Base-by-base conservation (phyloP, 192 early-diverging fungal genomes). In the Fimicolochytrium jonesii region DNA sequence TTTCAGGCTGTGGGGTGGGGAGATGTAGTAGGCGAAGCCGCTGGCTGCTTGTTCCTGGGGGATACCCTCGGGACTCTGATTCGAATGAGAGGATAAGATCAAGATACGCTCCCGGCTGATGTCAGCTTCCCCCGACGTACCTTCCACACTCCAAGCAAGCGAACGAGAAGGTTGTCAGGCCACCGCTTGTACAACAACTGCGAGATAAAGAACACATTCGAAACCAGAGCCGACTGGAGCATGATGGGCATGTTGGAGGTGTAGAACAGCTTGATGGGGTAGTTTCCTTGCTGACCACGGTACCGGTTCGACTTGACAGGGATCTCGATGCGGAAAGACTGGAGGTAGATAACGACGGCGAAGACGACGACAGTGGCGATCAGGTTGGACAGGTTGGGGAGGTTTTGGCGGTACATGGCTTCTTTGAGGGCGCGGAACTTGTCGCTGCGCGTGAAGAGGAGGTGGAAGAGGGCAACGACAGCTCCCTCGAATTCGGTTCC, bases 231-330 rank as follows among this genome's bases (percentile, higher is more conserved):
- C 30, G 94, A 97, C 78, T 97, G 95, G 57, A 97, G 88, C 97
- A 99, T 98, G 71, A 99, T 97, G 48, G 97, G 93, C 97, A 99
- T 98, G 83, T 98, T 99, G 66, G 94, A 97, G 33, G 97, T 99
- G 85, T 99, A 99, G 79, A 99, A 98, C 42, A 99, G 81, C 86
- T 99, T 99, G 87, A 99, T 86, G 51, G 97, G 97, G 82, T 95
- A 99, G 59, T 93, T 85, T 26, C 95, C 94, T 67, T 92, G 91
- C 75, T 99, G 97, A 43, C 97, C 97, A 76, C 95, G 93, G 78
- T 90, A 85, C 42, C 87, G 79, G 59, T 88, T 91, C 25, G 95
- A 97, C 76, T 95, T 98, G 74, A 99, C 89, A 33, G 97, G 95
- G 56, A 99, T 91, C 82, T 99, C 97, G 53, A 99, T 92, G 61